A percentile compares a stretch with the other conserved stretches of the same genome.
Conservation (phyloP, 2,329 filamentous ascomycete genomes). For the Aspergillus sp. region DNA sequence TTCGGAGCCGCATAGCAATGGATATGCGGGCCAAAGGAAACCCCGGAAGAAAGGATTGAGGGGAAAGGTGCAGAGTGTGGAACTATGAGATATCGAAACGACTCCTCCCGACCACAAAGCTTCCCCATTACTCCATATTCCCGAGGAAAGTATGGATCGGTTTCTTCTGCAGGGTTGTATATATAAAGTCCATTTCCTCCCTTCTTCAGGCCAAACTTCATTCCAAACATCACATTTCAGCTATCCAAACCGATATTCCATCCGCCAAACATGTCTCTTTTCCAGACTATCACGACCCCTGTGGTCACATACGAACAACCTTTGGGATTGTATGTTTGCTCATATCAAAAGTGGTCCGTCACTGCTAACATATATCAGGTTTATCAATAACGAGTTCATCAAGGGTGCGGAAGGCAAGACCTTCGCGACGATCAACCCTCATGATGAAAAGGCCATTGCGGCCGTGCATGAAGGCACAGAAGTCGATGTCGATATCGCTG, state of each 20-base stretch:
- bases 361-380: slow-evolving; percentile 11
- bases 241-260: neutral
- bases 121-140: too few species aligned
- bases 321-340: slow-evolving; percentile 19
- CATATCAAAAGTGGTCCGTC: neutral
- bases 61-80: too few species aligned
- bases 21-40: too few species aligned
- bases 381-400: slow-evolving; percentile 31
- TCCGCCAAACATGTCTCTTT: slow-evolving; percentile 2
- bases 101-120: too few species aligned
- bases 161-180: too few species aligned
- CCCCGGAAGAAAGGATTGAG: too few species aligned
- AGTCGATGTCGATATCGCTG: slow-evolving; percentile 28
- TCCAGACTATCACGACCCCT: slow-evolving; percentile 21
- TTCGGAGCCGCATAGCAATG: too few species aligned
- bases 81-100: too few species aligned
- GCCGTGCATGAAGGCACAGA: slow-evolving; percentile 25
- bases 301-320: slow-evolving; percentile 25
- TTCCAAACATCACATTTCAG: neutral
- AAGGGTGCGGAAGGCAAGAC: slow-evolving; percentile 23
- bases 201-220: neutral
- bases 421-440: slow-evolving; percentile 28
- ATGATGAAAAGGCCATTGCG: slow-evolving; percentile 23
- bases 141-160: too few species aligned
- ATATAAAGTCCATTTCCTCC: neutral